Evolutionary conservation across 208 protist genomes (phyloP).

Genomic region (Naegleria lovaniensis): DNA sequence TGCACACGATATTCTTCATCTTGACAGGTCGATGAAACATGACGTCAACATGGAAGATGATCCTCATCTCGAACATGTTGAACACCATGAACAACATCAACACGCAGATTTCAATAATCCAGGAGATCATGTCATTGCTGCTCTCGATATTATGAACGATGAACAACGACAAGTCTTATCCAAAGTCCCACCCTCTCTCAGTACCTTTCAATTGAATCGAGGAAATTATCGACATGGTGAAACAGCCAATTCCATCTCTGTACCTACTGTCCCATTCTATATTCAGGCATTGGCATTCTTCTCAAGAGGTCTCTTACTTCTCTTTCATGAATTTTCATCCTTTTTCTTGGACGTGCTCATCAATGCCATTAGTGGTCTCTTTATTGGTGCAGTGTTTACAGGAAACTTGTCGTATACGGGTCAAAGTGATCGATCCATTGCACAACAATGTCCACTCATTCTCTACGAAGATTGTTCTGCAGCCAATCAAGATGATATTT

Average conservation of each 20-base stretch:
- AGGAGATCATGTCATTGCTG: background rate
- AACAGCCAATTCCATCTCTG: background rate
- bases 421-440: background rate
- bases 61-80: too few relatives aligned
- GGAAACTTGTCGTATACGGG: background rate
- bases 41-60: too few relatives aligned
- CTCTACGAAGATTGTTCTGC: background rate
- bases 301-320: background rate
- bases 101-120: background rate
- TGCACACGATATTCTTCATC: background rate
- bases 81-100: too few relatives aligned
- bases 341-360: background rate
- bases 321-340: background rate
- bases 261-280: background rate
- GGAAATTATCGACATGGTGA: too few relatives aligned
- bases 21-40: background rate
- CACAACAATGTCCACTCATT: background rate
- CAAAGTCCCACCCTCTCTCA: background rate
- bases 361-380: background rate
- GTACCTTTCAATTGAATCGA: background rate
- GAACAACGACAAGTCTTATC: background rate
- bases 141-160: background rate
- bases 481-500: background rate
- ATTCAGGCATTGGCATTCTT: background rate
- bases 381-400: background rate